Evolutionary conservation across 2,329 filamentous ascomycete species (phyloP).

Genomic region (Allantophomopsis cytisporea): DNA sequence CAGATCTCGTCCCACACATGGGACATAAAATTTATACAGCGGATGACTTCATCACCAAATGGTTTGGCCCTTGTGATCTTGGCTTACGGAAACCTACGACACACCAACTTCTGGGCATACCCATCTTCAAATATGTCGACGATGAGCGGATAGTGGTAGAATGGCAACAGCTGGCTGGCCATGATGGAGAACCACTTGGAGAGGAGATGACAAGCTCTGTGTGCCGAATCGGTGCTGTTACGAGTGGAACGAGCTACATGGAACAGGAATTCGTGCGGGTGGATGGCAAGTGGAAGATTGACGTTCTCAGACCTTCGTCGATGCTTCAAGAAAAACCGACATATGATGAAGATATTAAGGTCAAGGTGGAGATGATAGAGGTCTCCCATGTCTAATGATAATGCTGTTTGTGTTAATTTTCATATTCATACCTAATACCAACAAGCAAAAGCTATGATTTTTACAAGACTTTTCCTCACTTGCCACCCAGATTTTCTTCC

Average conservation of each 20-base stretch:
- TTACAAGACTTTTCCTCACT: too few relatives aligned
- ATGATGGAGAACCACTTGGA: constrained; percentile 7
- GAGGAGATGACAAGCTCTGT: constrained; percentile 7
- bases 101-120: constrained; percentile 12
- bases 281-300: constrained; percentile 6
- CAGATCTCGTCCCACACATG: constrained; percentile 6
- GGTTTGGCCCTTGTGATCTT: constrained; percentile 6
- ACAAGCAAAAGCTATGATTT: too few relatives aligned
- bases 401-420: too few relatives aligned
- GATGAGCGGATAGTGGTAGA: constrained; percentile 11
- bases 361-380: too few relatives aligned
- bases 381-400: too few relatives aligned
- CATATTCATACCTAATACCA: too few relatives aligned
- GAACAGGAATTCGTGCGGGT: constrained; percentile 7
- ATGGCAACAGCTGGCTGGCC: constrained; percentile 14
- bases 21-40: constrained; percentile 5
- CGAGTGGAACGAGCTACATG: constrained; percentile 10
- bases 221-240: constrained; percentile 8
- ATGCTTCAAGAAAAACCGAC: too few relatives aligned
- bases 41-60: constrained; percentile 6
- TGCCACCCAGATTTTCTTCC: too few relatives aligned
- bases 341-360: too few relatives aligned
- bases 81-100: constrained; percentile 8
- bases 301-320: constrained; percentile 4
- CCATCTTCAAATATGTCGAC: constrained; percentile 11